Conservation (phyloP, 1,139 yeast species). For the Debaryomycetaceae sp. region DNA sequence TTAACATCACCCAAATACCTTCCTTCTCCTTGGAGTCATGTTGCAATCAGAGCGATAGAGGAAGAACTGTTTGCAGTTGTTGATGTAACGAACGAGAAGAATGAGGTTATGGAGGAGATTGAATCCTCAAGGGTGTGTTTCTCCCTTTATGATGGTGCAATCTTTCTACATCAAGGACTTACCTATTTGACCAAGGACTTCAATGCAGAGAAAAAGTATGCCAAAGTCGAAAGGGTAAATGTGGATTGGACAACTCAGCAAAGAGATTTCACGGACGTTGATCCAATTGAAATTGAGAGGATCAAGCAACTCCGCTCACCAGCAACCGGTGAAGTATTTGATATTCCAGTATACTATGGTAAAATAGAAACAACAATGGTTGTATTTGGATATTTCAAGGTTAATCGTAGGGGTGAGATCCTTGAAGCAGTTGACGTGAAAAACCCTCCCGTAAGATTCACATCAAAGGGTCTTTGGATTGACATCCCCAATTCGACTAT, state of each 20-base stretch:
- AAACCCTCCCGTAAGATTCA: constrained; percentile 72
- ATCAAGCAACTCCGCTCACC: constrained; percentile 49
- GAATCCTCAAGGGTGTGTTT: constrained; percentile 88
- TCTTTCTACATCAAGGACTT: constrained; percentile 88
- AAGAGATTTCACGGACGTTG: constrained; percentile 88
- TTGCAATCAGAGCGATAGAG: constrained; percentile 78
- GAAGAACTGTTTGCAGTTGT: constrained; percentile 82
- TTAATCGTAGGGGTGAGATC: constrained; percentile 70
- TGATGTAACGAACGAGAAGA: constrained; percentile 73
- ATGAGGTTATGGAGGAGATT: constrained; percentile 80
- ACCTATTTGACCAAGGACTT: constrained; percentile 85
- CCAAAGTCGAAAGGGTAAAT: constrained; percentile 80
- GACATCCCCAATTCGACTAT: constrained; percentile 69
- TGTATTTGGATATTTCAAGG: constrained; percentile 91
- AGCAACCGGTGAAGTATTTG: constrained; percentile 22
- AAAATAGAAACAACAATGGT: constrained; percentile 63
- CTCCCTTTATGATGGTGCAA: constrained; percentile 93
- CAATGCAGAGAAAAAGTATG: constrained; percentile 68
- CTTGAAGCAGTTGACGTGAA: constrained; percentile 90
- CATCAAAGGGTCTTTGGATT: constrained; percentile 86
- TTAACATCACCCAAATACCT: constrained; percentile 57
- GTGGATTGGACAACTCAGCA: constrained; percentile 94
- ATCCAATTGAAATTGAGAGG: constrained; percentile 71
- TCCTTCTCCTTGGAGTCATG: constrained; percentile 78
- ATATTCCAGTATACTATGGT: constrained; percentile 74